Conservation (phyloP, 805 yeast species). For the Cyberlindnera mycetangii region DNA sequence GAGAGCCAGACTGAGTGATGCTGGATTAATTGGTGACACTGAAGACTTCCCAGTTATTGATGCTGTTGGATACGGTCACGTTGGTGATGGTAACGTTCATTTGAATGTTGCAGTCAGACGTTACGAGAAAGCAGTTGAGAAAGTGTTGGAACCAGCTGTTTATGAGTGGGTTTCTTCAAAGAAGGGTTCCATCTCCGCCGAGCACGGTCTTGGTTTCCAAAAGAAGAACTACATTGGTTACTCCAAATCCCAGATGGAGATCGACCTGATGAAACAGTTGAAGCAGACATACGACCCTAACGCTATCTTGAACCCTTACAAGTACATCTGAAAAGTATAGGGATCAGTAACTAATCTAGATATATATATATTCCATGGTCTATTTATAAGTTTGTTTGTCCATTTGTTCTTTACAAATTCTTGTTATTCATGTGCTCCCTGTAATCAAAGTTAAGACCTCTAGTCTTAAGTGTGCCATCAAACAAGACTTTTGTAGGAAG, state of each 20-base stretch:
- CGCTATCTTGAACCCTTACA: conserved; percentile 91
- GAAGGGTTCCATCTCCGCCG: conserved; percentile 92
- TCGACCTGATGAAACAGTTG: conserved; percentile 70
- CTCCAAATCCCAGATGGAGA: conserved; percentile 71
- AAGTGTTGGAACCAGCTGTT: conserved; percentile 86
- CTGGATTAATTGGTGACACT: conserved; percentile 59
- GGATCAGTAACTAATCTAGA: too few species aligned
- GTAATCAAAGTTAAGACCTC: conserved; percentile 22
- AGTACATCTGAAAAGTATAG: conserved; percentile 58
- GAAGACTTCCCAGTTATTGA: conserved; percentile 76
- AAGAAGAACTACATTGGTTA: conserved; percentile 88
- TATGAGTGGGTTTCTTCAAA: conserved; percentile 77
- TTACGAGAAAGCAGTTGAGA: conserved; percentile 76
- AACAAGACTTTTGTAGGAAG: conserved; percentile 12
- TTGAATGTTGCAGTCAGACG: conserved; percentile 87
- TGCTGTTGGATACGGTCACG: conserved; percentile 96
- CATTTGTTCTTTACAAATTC: not conserved
- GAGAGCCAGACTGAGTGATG: conserved; percentile 53
- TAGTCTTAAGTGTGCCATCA: conserved; percentile 17
- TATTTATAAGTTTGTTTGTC: not conserved
- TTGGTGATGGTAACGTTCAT: conserved; percentile 97
- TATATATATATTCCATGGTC: conserved; percentile 2
- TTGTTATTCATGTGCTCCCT: conserved; percentile 17
- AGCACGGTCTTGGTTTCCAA: conserved; percentile 96
- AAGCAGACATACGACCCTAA: conserved; percentile 88